Evolutionary conservation across 1,284 basidiomycete species (phyloP).

Genomic region (Trametes polyzona): DNA sequence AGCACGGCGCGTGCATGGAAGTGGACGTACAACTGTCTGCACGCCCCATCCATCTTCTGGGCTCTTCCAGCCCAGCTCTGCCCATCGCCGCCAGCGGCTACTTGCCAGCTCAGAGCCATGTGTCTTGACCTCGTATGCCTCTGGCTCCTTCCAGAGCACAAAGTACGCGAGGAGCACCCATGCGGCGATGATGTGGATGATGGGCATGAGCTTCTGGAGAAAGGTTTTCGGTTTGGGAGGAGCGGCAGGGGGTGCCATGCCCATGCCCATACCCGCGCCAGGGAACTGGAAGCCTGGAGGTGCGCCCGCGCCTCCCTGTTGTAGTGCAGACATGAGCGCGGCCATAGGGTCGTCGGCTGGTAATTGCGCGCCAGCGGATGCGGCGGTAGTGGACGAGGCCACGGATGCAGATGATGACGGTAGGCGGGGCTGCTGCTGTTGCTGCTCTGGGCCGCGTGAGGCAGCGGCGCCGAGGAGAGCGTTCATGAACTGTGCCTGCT

Average conservation of each 20-base stretch:
- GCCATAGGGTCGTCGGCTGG: slow-evolving; percentile 35
- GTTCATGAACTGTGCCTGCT: slow-evolving; percentile 66
- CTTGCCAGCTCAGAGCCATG: slow-evolving; percentile 25
- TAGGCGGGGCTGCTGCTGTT: slow-evolving; percentile 9
- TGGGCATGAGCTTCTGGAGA: slow-evolving; percentile 62
- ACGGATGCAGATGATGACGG: slow-evolving; percentile 25
- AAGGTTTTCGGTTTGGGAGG: slow-evolving; percentile 44
- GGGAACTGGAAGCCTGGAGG: slow-evolving; percentile 22
- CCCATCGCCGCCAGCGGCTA: slow-evolving; percentile 60
- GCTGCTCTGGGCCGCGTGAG: slow-evolving; percentile 17
- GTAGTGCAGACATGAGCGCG: slow-evolving; percentile 37
- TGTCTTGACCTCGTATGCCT: slow-evolving; percentile 38
- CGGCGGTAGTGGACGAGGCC: slow-evolving; percentile 6
- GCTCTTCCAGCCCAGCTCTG: slow-evolving; percentile 45
- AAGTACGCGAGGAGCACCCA: slow-evolving; percentile 72
- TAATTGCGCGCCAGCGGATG: slow-evolving; percentile 6
- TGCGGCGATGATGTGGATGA: slow-evolving; percentile 63
- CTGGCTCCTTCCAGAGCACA: slow-evolving; percentile 66
- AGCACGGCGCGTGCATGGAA: background rate
- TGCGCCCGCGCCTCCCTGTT: slow-evolving; percentile 23
- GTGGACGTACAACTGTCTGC: slow-evolving; percentile 53
- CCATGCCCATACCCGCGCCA: slow-evolving; percentile 11
- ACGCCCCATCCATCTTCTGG: slow-evolving; percentile 47
- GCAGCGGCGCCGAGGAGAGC: slow-evolving; percentile 53
- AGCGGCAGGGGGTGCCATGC: slow-evolving; percentile 11